Percentiles rank a stretch among this genome's conserved stretches.
These are phyloP conservation scores for Boletus sensibilis DNA, from an alignment of 768 basidiomycete species.

Conservation along the genomic window DNA sequence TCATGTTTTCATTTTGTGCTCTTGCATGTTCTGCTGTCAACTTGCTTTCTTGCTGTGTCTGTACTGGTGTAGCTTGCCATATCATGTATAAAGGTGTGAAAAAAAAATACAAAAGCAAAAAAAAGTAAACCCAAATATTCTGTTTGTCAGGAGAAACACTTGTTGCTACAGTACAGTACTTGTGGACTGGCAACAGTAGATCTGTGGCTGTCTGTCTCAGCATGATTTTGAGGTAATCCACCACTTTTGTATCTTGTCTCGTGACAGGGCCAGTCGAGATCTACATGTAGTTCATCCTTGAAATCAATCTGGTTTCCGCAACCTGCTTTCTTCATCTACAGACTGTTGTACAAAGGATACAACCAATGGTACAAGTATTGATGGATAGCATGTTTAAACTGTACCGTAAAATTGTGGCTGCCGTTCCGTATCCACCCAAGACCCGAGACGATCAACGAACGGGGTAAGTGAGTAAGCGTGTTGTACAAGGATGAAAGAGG, in stretches of 20 bases:
- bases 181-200: not conserved
- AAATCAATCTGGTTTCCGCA: not conserved
- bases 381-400: constrained; percentile 3
- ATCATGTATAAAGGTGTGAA: constrained; percentile 7
- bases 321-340: constrained; percentile 21
- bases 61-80: constrained; percentile 4
- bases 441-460: constrained; percentile 17
- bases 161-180: not conserved
- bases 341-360: constrained; percentile 22
- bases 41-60: constrained; percentile 19
- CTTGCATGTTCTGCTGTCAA: constrained; percentile 14
- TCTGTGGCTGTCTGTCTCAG: not conserved
- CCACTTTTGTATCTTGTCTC: not conserved
- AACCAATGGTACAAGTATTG: constrained; percentile 23
- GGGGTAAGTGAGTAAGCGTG: not conserved
- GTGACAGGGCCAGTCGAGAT: not conserved
- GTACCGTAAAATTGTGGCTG: constrained; percentile 23
- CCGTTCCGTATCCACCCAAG: not conserved
- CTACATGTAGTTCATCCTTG: not conserved
- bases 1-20: not conserved
- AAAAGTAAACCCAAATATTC: constrained; percentile 1
- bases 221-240: not conserved
- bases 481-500: constrained; percentile 21
- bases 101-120: constrained; percentile 1
- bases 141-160: not conserved